Evolutionary conservation across 2,329 filamentous ascomycete species (phyloP).

Genomic region (Cryphonectria radicalis): DNA sequence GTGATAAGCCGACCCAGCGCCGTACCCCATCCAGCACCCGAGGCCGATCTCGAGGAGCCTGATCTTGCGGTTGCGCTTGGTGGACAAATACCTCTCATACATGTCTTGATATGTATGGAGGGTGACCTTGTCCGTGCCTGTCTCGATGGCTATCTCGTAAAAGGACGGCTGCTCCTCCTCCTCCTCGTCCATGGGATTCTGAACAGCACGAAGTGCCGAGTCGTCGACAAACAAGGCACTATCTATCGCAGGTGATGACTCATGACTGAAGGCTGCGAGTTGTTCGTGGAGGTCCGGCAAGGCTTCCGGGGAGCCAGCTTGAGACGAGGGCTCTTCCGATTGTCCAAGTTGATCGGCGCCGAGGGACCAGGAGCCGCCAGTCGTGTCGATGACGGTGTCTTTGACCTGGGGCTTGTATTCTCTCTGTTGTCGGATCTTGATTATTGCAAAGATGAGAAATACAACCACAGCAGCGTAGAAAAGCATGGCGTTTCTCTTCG

Average conservation of each 20-base stretch:
- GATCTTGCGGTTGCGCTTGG: constrained; percentile 38
- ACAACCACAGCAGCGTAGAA: neutral
- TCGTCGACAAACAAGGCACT: neutral
- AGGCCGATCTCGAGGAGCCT: constrained; percentile 49
- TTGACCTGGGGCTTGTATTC: neutral
- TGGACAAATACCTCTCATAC: constrained; percentile 45
- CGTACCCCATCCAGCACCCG: constrained; percentile 46
- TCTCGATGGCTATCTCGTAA: constrained; percentile 41
- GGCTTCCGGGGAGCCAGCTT: neutral
- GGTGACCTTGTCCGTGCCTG: constrained; percentile 47
- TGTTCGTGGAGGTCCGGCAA: neutral
- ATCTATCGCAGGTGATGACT: neutral
- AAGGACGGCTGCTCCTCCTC: neutral
- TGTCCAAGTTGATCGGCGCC: neutral
- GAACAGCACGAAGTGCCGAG: neutral
- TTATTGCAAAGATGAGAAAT: neutral
- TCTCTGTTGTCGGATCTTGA: constrained; percentile 5
- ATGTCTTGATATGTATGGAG: constrained; percentile 45
- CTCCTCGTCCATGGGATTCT: neutral
- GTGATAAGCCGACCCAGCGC: constrained; percentile 44
- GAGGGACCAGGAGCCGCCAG: constrained; percentile 8
- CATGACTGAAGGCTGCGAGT: neutral
- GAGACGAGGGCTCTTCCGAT: neutral
- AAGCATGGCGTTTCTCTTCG: neutral
- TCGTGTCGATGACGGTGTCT: constrained; percentile 1